Percentiles rank a stretch among this genome's conserved stretches.
phyloP scores from a whole-genome alignment of 345 rosid genomes.

The Euphorbia pulcherrima region DNA sequence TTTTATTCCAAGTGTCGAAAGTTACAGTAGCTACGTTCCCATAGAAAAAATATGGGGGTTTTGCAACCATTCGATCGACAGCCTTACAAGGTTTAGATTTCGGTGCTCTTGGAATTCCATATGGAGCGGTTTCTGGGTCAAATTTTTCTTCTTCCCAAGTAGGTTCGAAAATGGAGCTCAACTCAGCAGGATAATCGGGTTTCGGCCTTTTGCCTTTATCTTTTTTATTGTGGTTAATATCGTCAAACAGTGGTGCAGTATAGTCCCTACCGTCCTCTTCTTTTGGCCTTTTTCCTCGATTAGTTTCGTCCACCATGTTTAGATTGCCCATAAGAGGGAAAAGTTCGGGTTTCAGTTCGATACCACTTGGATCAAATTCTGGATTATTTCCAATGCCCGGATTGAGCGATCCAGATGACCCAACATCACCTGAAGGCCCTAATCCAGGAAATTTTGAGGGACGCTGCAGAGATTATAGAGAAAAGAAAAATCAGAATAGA shows the following conservation, averaged over 20 bases:
- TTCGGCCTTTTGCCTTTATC: constrained; percentile 57
- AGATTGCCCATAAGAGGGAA: constrained; percentile 11
- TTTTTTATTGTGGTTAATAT: constrained; percentile 22
- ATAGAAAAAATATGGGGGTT: constrained; percentile 72
- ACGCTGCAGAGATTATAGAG: constrained; percentile 12
- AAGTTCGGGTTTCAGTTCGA: constrained; percentile 39
- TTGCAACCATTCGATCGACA: constrained; percentile 43
- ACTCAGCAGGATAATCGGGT: constrained; percentile 42
- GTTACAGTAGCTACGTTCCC: constrained; percentile 56
- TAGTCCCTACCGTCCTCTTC: constrained; percentile 40
- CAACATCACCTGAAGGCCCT: constrained; percentile 16
- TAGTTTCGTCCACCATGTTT: constrained; percentile 31
- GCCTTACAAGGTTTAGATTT: constrained; percentile 41
- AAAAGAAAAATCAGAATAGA: background rate
- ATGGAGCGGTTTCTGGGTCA: constrained; percentile 19
- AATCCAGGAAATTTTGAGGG: constrained; percentile 1
- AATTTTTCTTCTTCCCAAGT: constrained; percentile 48
- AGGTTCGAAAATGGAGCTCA: constrained; percentile 39
- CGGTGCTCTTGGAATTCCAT: constrained; percentile 30
- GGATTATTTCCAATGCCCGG: constrained; percentile 24
- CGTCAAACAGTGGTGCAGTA: constrained; percentile 26
- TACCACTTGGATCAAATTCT: constrained; percentile 23
- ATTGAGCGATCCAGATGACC: constrained; percentile 24
- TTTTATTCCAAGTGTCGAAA: constrained; percentile 49
- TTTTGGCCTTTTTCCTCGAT: constrained; percentile 63